Percentiles rank a stretch among this genome's conserved stretches.
These are phyloP conservation scores for Fusarium lyarnte DNA, from an alignment of 2,329 filamentous ascomycete species.

Conservation along the genomic window DNA sequence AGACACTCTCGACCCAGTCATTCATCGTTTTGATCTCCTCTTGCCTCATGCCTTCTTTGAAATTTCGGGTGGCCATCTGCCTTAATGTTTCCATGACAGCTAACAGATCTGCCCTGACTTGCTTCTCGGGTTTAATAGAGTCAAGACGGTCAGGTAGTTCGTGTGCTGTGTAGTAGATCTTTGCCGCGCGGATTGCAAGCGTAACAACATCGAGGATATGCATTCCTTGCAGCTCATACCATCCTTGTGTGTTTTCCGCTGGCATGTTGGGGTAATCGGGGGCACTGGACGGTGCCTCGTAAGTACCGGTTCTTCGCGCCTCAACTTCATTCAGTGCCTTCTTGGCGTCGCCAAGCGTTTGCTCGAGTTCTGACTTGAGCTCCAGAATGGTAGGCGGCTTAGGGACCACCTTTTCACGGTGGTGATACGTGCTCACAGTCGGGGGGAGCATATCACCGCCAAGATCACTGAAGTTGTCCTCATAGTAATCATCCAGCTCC, in stretches of 20 bases:
- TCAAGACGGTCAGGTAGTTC: slow-evolving; percentile 87
- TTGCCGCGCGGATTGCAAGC: slow-evolving; percentile 92
- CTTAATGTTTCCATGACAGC: slow-evolving; percentile 91
- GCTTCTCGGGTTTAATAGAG: slow-evolving; percentile 85
- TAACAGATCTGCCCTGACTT: slow-evolving; percentile 84
- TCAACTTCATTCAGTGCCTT: slow-evolving; percentile 72
- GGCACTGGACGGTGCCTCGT: slow-evolving; percentile 42
- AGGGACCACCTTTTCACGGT: slow-evolving; percentile 81
- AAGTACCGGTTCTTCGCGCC: slow-evolving; percentile 48
- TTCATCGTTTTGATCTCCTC: slow-evolving; percentile 82
- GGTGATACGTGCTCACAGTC: slow-evolving; percentile 94
- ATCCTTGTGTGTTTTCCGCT: slow-evolving; percentile 67
- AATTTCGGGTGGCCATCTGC: slow-evolving; percentile 88
- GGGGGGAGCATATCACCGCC: slow-evolving; percentile 91
- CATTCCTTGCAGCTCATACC: slow-evolving; percentile 89
- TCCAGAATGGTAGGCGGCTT: slow-evolving; percentile 85
- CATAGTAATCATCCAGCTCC: slow-evolving; percentile 59
- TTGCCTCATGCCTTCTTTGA: slow-evolving; percentile 80
- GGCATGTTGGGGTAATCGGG: slow-evolving; percentile 52
- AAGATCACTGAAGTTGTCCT: slow-evolving; percentile 68
- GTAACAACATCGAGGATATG: slow-evolving; percentile 93
- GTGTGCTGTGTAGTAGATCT: slow-evolving; percentile 95
- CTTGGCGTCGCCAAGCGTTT: slow-evolving; percentile 74
- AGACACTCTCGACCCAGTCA: slow-evolving; percentile 82
- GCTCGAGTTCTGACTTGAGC: slow-evolving; percentile 74